Conservation (phyloP, 139 green algal species). For the Diplosphaera chodatii region DNA sequence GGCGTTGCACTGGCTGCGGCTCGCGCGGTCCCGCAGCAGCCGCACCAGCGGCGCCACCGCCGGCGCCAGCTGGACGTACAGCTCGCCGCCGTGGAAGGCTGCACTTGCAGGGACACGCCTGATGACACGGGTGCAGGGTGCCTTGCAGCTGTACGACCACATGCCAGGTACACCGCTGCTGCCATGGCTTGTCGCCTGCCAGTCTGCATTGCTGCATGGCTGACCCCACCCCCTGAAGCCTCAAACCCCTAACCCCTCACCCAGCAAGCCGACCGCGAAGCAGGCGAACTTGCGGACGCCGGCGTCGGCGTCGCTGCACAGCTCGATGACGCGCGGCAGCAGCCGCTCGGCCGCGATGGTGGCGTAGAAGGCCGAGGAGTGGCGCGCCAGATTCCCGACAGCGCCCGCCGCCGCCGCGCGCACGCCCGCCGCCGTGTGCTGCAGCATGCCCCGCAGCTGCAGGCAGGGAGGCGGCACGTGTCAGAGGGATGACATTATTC, state of each 20-base stretch:
- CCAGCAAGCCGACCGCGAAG: conserved; percentile 93
- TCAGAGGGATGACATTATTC: too few relatives aligned
- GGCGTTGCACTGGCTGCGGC: conserved; percentile 90
- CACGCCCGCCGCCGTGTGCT: conserved; percentile 62
- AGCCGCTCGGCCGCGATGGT: conserved; percentile 54
- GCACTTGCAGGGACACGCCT: conserved; percentile 8
- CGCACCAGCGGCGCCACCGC: conserved; percentile 68
- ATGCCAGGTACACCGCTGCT: too few relatives aligned
- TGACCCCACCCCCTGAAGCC: too few relatives aligned
- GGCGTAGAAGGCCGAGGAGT: conserved; percentile 66
- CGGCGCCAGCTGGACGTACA: conserved; percentile 74
- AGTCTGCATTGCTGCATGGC: too few relatives aligned
- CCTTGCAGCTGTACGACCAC: not conserved
- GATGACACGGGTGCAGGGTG: not conserved
- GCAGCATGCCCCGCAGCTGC: conserved; percentile 38
- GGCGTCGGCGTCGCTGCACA: conserved; percentile 74
- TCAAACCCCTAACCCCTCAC: conserved; percentile 7
- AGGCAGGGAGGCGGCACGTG: not conserved
- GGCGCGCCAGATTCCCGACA: conserved; percentile 73
- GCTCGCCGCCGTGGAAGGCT: conserved; percentile 79
- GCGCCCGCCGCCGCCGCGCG: conserved; percentile 81
- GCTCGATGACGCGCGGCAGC: conserved; percentile 70
- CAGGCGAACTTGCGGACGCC: conserved; percentile 93
- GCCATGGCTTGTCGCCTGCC: not conserved
- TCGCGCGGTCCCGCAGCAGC: conserved; percentile 62